A percentile compares a stretch with the other conserved stretches of the same genome.
phyloP scores from a whole-genome alignment of 192 early-diverging fungal species.

The Powellomyces hirtus region DNA sequence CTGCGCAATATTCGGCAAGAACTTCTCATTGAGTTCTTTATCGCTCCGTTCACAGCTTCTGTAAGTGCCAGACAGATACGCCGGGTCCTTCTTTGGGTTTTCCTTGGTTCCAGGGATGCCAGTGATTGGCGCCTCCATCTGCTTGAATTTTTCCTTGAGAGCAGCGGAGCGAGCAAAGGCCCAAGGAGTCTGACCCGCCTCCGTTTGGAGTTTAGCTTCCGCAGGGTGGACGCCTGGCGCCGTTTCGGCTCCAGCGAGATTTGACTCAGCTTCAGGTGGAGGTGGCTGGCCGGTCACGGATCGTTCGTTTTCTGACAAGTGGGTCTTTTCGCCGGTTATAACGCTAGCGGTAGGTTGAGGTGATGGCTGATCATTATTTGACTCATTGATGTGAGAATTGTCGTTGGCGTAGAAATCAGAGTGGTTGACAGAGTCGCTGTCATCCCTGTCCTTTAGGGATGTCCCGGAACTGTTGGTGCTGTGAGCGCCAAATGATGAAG shows the following conservation, averaged over 20 bases:
- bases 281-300: background rate
- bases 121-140: slow-evolving; percentile 17
- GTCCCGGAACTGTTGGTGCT: background rate
- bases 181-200: slow-evolving; percentile 8
- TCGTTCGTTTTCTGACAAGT: slow-evolving; percentile 1
- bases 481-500: background rate
- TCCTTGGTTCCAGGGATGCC: slow-evolving; percentile 27
- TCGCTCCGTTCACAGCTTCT: background rate
- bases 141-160: slow-evolving; percentile 20
- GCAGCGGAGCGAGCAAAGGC: slow-evolving; percentile 19
- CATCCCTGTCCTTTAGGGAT: background rate
- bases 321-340: slow-evolving; percentile 5
- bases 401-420: background rate
- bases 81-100: background rate
- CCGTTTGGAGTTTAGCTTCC: slow-evolving; percentile 10
- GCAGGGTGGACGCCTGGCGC: slow-evolving; percentile 10
- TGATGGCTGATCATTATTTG: background rate
- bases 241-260: slow-evolving; percentile 5
- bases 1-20: slow-evolving; percentile 18
- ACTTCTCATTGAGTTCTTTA: slow-evolving; percentile 2
- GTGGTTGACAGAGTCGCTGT: background rate
- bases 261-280: slow-evolving; percentile 5
- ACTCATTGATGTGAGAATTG: background rate
- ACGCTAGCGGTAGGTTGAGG: background rate
- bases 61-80: slow-evolving; percentile 6